Percentiles rank a stretch among this genome's conserved stretches.
phyloP scores from a whole-genome alignment of 164 flowering plant species.

The Piper betle region DNA sequence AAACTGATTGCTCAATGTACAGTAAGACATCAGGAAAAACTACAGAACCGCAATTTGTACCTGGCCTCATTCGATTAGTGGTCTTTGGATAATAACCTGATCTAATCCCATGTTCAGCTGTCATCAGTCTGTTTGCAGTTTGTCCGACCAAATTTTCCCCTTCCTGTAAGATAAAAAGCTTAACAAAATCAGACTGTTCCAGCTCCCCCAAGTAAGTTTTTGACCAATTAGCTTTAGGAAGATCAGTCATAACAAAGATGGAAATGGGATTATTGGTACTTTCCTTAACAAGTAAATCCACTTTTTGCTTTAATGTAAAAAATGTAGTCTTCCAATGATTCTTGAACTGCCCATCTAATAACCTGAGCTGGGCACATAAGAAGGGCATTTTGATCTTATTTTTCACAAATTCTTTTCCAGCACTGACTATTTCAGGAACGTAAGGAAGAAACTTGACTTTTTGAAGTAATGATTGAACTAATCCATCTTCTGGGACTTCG shows the following conservation, averaged over 20 bases:
- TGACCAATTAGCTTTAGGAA: slow-evolving; percentile 68
- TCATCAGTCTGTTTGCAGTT: slow-evolving; percentile 40
- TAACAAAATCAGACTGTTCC: slow-evolving; percentile 30
- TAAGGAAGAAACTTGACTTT: slow-evolving; percentile 64
- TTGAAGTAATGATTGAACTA: slow-evolving; percentile 41
- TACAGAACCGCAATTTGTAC: slow-evolving; percentile 19
- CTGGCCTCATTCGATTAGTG: slow-evolving; percentile 4
- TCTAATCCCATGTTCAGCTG: slow-evolving; percentile 27
- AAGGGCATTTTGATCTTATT: slow-evolving; percentile 56
- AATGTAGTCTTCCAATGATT: slow-evolving; percentile 83
- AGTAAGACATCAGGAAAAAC: slow-evolving; percentile 52
- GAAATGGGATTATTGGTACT: slow-evolving; percentile 29
- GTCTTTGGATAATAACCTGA: slow-evolving; percentile 16
- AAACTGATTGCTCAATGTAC: slow-evolving; percentile 64
- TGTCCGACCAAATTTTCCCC: slow-evolving; percentile 36
- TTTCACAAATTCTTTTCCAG: slow-evolving; percentile 47
- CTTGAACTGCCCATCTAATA: slow-evolving; percentile 97
- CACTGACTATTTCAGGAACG: slow-evolving; percentile 51
- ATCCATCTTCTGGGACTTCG: slow-evolving; percentile 38
- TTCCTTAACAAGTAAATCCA: slow-evolving; percentile 26
- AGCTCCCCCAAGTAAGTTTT: slow-evolving; percentile 67
- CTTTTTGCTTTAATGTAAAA: slow-evolving; percentile 33
- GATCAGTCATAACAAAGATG: slow-evolving; percentile 96
- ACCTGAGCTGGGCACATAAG: slow-evolving; percentile 84
- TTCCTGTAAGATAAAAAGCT: slow-evolving; percentile 38